phyloP scores from a whole-genome alignment of 2,329 filamentous ascomycete genomes.

The Trichoderma citrinoviride region DNA sequence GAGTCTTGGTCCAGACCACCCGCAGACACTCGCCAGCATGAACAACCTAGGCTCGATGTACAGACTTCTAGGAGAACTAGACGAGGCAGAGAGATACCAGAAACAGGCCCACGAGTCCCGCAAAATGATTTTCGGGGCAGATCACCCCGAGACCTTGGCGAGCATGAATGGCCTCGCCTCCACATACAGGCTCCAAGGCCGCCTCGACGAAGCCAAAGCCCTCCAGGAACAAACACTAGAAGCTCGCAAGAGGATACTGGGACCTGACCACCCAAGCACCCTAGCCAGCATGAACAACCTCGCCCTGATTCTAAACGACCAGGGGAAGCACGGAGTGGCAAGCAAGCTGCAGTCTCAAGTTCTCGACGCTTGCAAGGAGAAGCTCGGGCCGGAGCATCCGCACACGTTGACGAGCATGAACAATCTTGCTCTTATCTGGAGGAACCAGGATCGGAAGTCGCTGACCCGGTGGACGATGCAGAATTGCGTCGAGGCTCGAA shows the following conservation, averaged over 20 bases:
- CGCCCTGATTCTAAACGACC: neutral
- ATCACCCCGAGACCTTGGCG: neutral
- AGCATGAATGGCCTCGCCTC: constrained; percentile 6
- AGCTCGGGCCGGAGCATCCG: neutral
- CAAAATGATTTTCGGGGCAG: neutral
- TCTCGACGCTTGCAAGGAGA: neutral
- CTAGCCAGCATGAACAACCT: constrained; percentile 1
- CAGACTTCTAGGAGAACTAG: neutral
- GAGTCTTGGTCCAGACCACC: neutral
- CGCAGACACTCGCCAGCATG: neutral
- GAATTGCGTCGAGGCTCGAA: neutral
- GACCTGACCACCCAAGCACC: neutral
- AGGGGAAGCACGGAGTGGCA: neutral
- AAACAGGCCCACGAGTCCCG: neutral
- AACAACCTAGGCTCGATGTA: neutral
- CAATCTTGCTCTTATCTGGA: neutral
- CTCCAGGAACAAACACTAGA: neutral
- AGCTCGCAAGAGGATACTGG: neutral
- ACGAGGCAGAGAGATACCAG: neutral
- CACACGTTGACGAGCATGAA: constrained; percentile 1
- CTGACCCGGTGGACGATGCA: neutral
- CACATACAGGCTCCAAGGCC: neutral
- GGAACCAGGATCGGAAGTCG: neutral
- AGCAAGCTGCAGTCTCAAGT: neutral
- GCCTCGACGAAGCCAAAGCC: neutral